Conservation (phyloP, 805 yeast genomes). For the Teunomyces aglyptinius region DNA sequence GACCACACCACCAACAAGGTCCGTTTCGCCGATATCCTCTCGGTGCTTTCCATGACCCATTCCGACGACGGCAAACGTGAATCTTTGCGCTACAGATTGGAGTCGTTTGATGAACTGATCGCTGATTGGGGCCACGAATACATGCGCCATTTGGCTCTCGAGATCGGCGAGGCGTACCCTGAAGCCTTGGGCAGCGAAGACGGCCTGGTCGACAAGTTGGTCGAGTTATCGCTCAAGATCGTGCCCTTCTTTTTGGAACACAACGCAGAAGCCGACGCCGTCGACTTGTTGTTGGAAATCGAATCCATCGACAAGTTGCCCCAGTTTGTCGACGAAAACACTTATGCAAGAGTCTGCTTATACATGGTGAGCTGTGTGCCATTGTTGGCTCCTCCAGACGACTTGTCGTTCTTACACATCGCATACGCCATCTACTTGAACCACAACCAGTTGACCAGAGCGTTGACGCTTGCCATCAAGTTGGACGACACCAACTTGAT, state of each 20-base stretch:
- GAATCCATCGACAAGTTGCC: conserved; percentile 83
- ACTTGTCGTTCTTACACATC: conserved; percentile 76
- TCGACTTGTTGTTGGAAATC: conserved; percentile 85
- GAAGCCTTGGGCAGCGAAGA: conserved; percentile 42
- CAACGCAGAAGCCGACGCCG: conserved; percentile 98
- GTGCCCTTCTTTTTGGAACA: conserved; percentile 89
- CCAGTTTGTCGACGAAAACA: conserved; percentile 78
- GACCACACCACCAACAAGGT: conserved; percentile 25
- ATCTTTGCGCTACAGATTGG: conserved; percentile 73
- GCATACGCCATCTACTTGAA: conserved; percentile 83
- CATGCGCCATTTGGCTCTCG: conserved; percentile 91
- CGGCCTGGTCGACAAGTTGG: conserved; percentile 40
- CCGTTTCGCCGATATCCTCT: conserved; percentile 80
- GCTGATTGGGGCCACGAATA: conserved; percentile 98
- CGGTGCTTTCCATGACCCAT: conserved; percentile 93
- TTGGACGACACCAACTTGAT: conserved; percentile 80
- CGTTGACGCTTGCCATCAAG: conserved; percentile 83
- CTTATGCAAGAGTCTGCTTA: conserved; percentile 85
- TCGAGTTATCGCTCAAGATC: conserved; percentile 68
- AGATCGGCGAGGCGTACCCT: conserved; percentile 85
- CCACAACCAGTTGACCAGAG: conserved; percentile 81
- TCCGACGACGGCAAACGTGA: conserved; percentile 79
- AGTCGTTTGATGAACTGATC: conserved; percentile 53
- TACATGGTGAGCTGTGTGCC: conserved; percentile 98
- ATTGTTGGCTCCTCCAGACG: conserved; percentile 92